Evolutionary conservation across 805 yeast species (phyloP), one percentile per base, ranked within the genome.

Genomic region (Kockiozyma suomiensis): DNA sequence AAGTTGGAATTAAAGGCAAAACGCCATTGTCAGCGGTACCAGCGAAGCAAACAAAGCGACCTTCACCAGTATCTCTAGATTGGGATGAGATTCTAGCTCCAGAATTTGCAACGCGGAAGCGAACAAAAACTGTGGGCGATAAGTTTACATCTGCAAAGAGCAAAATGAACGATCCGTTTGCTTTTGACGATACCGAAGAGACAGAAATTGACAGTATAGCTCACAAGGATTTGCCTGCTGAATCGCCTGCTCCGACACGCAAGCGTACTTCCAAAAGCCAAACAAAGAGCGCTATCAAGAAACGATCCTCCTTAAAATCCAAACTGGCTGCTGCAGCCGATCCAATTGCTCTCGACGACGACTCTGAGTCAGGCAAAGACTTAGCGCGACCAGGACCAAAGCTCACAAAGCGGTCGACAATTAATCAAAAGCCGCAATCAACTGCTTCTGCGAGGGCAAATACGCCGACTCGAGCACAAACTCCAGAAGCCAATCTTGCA

Each of bases 151-250:
- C 46, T n/a, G 5, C 23, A 19, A 45, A 45, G 17, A 45, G 17
- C 28, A 32, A 30, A 4, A n/a, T 32, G 7, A 23, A 21, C 21
- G 53, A 49, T 25, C 53, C 53, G 10, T 49, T 49, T 15, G 53
- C 30, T 15, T 49, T 49, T 49, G 35, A 35, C 43, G 43, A 49
- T 37, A 6, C 21, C 15, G n/a, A 37, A 25, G 53, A 49, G 30
- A n/a, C 8, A 4, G 53, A 49, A 25, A 15, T 49, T 23, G 53
- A 49, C 12, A 37, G 43, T 37, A 35, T 43, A 3, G 51, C 32
- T 40, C 33, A 30, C n/a, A n/a, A n/a, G 10, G 33, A 6, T 38
- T 7, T 13, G n/a, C 17, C 19, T 38, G 10, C 21, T 15, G 42
- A 12, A 17, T 15, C 42, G 4, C 42, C 53, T 10, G 51, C 32